Evolutionary conservation across 371 early-diverging fungal species (phyloP).

Genomic region (Syncephalastrum racemosum): DNA sequence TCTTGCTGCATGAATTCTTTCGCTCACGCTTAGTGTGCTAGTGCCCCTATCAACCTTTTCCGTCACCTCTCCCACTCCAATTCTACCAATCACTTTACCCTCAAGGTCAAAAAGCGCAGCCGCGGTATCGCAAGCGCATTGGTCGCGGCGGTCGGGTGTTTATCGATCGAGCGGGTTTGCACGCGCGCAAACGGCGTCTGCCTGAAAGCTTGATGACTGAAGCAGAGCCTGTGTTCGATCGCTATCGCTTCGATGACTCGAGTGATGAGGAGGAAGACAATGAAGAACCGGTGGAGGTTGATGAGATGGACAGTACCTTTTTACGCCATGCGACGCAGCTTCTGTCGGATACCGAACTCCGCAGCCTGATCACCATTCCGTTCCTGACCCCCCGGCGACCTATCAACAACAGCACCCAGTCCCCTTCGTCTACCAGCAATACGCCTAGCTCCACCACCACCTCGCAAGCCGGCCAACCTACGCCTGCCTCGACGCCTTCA

Average conservation of each 20-base stretch:
- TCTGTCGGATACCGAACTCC: constrained; percentile 53
- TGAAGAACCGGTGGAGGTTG: constrained; percentile 25
- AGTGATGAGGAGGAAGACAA: constrained; percentile 48
- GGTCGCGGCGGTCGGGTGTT: constrained; percentile 63
- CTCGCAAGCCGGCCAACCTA: not conserved
- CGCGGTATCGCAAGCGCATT: constrained; percentile 49
- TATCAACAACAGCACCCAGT: not conserved
- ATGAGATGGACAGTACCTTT: constrained; percentile 47
- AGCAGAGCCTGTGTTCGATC: constrained; percentile 10
- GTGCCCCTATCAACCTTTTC: constrained; percentile 55
- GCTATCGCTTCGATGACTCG: constrained; percentile 51
- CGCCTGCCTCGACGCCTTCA: constrained; percentile 11
- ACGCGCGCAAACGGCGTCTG: not conserved
- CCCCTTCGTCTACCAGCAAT: not conserved
- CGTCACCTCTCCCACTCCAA: constrained; percentile 36
- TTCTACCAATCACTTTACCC: constrained; percentile 28
- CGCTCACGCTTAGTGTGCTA: constrained; percentile 10
- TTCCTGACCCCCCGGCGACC: constrained; percentile 26
- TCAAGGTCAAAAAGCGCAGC: constrained; percentile 22
- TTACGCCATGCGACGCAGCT: constrained; percentile 51
- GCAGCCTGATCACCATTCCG: constrained; percentile 45
- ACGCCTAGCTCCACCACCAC: not conserved
- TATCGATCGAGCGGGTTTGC: constrained; percentile 47
- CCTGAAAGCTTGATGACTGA: not conserved
- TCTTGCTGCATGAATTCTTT: not conserved